phyloP scores from a whole-genome alignment of 2,329 filamentous ascomycete genomes.

The Colletotrichum sp. region DNA sequence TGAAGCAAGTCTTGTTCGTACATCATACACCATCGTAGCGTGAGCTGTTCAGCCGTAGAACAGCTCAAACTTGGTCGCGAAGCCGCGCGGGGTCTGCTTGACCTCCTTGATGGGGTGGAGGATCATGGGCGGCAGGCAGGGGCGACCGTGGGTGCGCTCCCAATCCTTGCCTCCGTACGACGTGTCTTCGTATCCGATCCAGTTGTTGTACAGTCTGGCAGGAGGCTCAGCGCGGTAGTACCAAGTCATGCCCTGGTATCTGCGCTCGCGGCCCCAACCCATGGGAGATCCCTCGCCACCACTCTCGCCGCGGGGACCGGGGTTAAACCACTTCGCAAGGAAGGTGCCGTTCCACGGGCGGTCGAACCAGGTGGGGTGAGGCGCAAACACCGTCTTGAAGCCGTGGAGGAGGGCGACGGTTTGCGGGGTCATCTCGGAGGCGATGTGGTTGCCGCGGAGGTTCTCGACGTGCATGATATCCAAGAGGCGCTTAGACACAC shows the following conservation, averaged over 20 bases:
- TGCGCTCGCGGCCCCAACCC: constrained; percentile 63
- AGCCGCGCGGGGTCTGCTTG: constrained; percentile 51
- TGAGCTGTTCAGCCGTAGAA: constrained; percentile 37
- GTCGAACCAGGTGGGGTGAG: constrained; percentile 82
- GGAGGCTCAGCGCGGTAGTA: constrained; percentile 65
- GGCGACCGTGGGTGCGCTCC: constrained; percentile 60
- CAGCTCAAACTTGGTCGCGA: constrained; percentile 42
- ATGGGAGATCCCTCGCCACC: constrained; percentile 62
- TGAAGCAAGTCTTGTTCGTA: constrained; percentile 16
- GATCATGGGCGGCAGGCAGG: constrained; percentile 64
- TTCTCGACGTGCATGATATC: constrained; percentile 82
- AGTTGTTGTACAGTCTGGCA: constrained; percentile 66
- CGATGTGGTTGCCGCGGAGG: constrained; percentile 74
- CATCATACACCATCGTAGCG: constrained; percentile 17
- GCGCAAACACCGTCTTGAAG: constrained; percentile 78
- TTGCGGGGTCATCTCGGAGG: constrained; percentile 81
- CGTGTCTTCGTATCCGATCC: constrained; percentile 64
- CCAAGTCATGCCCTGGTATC: constrained; percentile 65
- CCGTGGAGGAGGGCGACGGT: constrained; percentile 78
- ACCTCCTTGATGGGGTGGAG: constrained; percentile 67
- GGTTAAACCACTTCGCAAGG: constrained; percentile 65
- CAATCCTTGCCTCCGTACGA: constrained; percentile 59
- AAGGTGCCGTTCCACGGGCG: constrained; percentile 68
- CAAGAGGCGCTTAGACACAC: constrained; percentile 73
- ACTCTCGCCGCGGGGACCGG: constrained; percentile 58